Base-by-base conservation (phyloP, 371 early-diverging fungal genomes). In the Mucor velutinosus region DNA sequence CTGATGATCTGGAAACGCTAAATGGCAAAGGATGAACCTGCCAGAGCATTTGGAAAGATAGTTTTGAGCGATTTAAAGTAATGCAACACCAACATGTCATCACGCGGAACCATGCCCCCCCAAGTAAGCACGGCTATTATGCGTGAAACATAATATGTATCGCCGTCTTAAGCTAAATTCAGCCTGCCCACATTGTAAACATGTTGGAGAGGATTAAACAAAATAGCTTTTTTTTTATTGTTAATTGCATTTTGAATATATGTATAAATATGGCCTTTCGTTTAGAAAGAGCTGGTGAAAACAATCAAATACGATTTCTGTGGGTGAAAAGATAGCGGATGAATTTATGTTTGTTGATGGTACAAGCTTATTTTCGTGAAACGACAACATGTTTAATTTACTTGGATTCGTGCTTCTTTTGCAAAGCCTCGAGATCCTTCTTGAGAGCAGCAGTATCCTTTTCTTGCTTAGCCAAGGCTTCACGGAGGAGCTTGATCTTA, bases 401-500 rank as follows among this genome's bases (percentile, higher is more conserved):
- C 56, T 63, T 63, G 64, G 61, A 33, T 35, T 41, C 27, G 43
- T 62, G 68, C 57, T 69, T 64, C 51, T 68, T 71, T 47, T 72
- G 62, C 37, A 75, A 60, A 21, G 58, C 66, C 29, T 74, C 75
- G 23, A 81, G 35, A 14, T 78, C 73, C 25, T 78, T 71, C 49
- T 75, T 71, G 56, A 79, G 60, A 15, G 64, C 47, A 5, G 64
- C 75, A 6, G 75, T 81, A 17, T 60, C 67, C 58, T 79, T 53
- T 49, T 76, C 71, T 61, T 78, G 79, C 45, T 77, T 72, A 4
- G 57, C 43, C 8, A 81, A 69, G 11, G 70, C 71, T 33, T 76
- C 80, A 25, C 73, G 76, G 30, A 82, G 65, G 3, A 74, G 60
- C 45, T 80, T 76, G 41, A 82, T 41, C 58, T 82, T 79, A 19